Base-by-base conservation (phyloP, 306 rosid genomes). In the Acacia melanoxylon region DNA sequence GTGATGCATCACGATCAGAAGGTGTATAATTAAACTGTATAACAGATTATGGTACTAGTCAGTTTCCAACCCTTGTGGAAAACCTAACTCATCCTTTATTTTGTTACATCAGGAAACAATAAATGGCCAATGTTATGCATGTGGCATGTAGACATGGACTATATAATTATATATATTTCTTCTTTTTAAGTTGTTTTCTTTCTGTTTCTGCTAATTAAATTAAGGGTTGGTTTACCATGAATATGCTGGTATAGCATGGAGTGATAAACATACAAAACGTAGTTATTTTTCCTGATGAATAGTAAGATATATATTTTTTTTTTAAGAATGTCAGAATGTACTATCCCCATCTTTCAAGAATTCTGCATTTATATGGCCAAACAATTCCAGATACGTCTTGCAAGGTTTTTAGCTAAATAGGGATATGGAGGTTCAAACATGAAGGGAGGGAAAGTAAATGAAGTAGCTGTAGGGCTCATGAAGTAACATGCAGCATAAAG, bases 71-170 rank as follows among this genome's bases (percentile, higher is more conserved):
- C 15, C 77, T 81, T 48, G 58, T 11, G 75, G 83, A 63, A 82
- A 84, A 68, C 84, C 81, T 76, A 85, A 82, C 86, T 76, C 78
- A 58, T 67, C 19, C 87, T 81, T 84, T 87, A 62, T 78, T 44
- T 78, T 78, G 16, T 61, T 24, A 56, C 75, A 69, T 56, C 2
- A 20, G 33, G 72, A 79, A 63, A 61, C 77, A 78, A 51, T 51
- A 51, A n/a, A 77, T 35, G 24, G 56, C 77, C 68, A 76, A 63
- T 62, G 35, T 56, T 78, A 27, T 75, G 78, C 72, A 27, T 86
- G 81, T 67, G 78, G 46, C 78, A 42, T 51, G n/a, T 62, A 62
- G 54, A 72, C 16, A 12, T 27, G 24, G 46, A 6, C 45, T 31
- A 20, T 12, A n/a, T n/a, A n/a, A n/a, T n/a, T n/a, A n/a, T 27